Conservation (phyloP, 352 stramenopile species). For the Globisporangium recalcitrans region DNA sequence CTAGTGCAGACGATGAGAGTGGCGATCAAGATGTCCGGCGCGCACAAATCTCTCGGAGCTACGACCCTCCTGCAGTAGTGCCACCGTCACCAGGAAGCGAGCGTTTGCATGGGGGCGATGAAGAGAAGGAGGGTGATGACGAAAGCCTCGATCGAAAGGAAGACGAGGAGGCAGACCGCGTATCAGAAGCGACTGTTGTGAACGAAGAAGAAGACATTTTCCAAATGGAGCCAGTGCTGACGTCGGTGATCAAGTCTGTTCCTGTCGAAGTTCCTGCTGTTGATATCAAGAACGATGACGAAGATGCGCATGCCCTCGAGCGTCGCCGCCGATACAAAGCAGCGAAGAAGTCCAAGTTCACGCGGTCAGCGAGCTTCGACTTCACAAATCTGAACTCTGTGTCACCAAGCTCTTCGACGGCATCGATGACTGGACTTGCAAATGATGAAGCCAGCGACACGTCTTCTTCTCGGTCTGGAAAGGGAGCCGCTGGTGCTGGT, state of each 20-base stretch:
- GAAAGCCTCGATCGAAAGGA: background rate
- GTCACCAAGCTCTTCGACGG: conserved; percentile 12
- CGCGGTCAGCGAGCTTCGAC: conserved; percentile 72
- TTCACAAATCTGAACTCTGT: conserved; percentile 39
- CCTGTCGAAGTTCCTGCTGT: conserved; percentile 8
- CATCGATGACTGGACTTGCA: conserved; percentile 8
- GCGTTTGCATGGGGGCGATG: background rate
- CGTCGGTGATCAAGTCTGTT: background rate
- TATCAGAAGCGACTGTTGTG: conserved; percentile 17
- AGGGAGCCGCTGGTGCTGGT: background rate
- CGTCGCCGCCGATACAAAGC: conserved; percentile 11
- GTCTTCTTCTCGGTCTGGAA: background rate
- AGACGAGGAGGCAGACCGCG: conserved; percentile 22
- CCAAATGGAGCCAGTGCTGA: conserved; percentile 15
- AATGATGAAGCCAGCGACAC: conserved; percentile 6
- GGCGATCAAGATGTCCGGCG: conserved; percentile 6
- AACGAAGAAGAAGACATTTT: conserved; percentile 20
- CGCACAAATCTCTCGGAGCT: background rate
- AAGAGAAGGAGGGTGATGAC: background rate
- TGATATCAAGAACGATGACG: background rate
- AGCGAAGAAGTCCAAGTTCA: conserved; percentile 49
- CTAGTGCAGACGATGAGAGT: conserved; percentile 5
- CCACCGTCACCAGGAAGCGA: background rate
- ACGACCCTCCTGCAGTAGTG: background rate
- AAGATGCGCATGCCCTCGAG: background rate